Conservation (phyloP, 768 basidiomycete species). For the Phylloporus sp. region DNA sequence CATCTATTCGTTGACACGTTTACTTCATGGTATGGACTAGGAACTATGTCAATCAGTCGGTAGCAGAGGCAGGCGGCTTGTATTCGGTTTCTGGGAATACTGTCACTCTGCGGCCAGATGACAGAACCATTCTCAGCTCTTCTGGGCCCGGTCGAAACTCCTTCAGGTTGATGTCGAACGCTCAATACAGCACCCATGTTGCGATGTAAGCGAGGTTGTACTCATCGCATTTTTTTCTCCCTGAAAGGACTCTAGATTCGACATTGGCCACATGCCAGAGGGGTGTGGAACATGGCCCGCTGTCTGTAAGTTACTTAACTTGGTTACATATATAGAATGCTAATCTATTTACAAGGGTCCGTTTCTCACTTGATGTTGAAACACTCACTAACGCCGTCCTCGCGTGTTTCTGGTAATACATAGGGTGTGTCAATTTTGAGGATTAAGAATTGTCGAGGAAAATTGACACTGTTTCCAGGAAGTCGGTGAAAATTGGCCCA, state of each 20-base stretch:
- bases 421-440: constrained; percentile 21
- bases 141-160: constrained; percentile 34
- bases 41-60: constrained; percentile 43
- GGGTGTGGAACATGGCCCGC: constrained; percentile 40
- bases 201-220: constrained; percentile 21
- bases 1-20: neutral
- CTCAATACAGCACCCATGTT: constrained; percentile 30
- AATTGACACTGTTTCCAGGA: constrained; percentile 18
- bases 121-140: constrained; percentile 28
- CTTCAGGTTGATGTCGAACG: constrained; percentile 32
- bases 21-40: constrained; percentile 16
- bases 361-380: constrained; percentile 2
- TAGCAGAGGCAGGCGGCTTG: constrained; percentile 51
- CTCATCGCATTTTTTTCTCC: neutral
- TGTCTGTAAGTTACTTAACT: constrained; percentile 25
- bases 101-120: constrained; percentile 32
- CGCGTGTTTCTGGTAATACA: neutral
- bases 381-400: neutral
- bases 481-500: constrained; percentile 25
- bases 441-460: neutral
- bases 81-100: constrained; percentile 49
- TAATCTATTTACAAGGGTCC: constrained; percentile 22
- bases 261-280: constrained; percentile 35
- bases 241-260: constrained; percentile 21
- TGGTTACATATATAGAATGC: neutral